These are phyloP conservation scores for Oenanthe sinensis DNA, from an alignment of 129 eudicot species.

Conservation along the genomic window DNA sequence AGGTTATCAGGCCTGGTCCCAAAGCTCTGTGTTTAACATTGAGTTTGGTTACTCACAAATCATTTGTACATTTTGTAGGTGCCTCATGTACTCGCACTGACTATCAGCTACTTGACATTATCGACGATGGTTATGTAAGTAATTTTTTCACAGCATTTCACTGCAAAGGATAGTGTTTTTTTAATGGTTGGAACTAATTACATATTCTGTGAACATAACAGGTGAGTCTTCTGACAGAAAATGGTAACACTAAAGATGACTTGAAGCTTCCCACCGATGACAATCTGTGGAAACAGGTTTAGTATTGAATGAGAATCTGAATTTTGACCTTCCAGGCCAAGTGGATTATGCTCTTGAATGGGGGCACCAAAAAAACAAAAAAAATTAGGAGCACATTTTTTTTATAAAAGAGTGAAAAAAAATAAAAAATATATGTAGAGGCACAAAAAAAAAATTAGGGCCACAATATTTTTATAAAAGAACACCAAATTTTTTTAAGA, in stretches of 20 bases:
- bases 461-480: too few species aligned
- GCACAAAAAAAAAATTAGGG: too few species aligned
- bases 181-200: background rate
- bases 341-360: too few species aligned
- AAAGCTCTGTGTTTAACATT: background rate
- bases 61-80: conserved; percentile 16
- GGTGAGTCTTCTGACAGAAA: conserved; percentile 42
- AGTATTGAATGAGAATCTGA: background rate
- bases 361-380: too few species aligned
- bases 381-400: too few species aligned
- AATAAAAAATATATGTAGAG: too few species aligned
- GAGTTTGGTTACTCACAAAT: background rate
- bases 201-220: background rate
- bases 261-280: conserved; percentile 39
- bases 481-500: too few species aligned
- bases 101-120: conserved; percentile 38
- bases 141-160: background rate
- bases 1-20: background rate
- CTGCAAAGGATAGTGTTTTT: background rate
- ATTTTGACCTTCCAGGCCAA: background rate
- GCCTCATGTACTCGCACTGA: conserved; percentile 42
- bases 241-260: conserved; percentile 38
- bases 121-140: conserved; percentile 45
- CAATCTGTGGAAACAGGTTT: conserved; percentile 26
- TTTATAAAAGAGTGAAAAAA: too few species aligned